These are phyloP conservation scores for Penicillium hesseltinei DNA, from an alignment of 2,329 filamentous ascomycete genomes.

Conservation along the genomic window DNA sequence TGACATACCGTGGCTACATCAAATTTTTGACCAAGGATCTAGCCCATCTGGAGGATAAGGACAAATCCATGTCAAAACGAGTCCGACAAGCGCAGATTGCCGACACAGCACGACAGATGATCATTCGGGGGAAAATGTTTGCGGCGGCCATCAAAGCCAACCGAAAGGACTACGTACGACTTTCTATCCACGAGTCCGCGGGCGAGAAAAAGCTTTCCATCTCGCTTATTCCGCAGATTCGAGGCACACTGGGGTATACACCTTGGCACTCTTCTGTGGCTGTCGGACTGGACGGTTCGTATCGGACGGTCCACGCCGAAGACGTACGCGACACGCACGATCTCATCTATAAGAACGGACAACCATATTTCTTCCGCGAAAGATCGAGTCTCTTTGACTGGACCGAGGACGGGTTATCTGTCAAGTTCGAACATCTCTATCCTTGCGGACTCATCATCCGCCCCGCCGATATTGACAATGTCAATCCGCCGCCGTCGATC, in stretches of 20 bases:
- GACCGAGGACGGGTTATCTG: conserved; percentile 33
- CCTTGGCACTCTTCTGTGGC: conserved; percentile 40
- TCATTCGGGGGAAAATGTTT: conserved; percentile 30
- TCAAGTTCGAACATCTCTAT: conserved; percentile 50
- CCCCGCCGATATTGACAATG: conserved; percentile 22
- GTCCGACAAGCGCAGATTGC: conserved; percentile 19
- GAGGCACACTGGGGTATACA: conserved; percentile 25
- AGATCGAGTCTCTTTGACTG: conserved; percentile 48
- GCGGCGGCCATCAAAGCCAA: conserved; percentile 29
- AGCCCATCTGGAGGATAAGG: conserved; percentile 17
- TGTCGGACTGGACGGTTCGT: conserved; percentile 29
- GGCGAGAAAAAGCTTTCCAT: conserved; percentile 29
- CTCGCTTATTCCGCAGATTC: conserved; percentile 25
- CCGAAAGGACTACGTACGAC: conserved; percentile 29
- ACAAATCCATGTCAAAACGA: conserved; percentile 17
- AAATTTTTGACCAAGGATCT: conserved; percentile 30
- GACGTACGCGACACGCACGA: conserved; percentile 41
- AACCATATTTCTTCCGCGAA: conserved; percentile 53
- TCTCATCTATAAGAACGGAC: conserved; percentile 47
- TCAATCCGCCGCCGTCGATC: conserved; percentile 24
- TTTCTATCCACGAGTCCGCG: conserved; percentile 31
- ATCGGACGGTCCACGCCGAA: conserved; percentile 26
- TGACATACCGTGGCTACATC: conserved; percentile 32
- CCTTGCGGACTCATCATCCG: conserved; percentile 32
- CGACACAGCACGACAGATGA: conserved; percentile 27